phyloP scores from a whole-genome alignment of 2,329 filamentous ascomycete species.

The Fonsecaea erecta region DNA sequence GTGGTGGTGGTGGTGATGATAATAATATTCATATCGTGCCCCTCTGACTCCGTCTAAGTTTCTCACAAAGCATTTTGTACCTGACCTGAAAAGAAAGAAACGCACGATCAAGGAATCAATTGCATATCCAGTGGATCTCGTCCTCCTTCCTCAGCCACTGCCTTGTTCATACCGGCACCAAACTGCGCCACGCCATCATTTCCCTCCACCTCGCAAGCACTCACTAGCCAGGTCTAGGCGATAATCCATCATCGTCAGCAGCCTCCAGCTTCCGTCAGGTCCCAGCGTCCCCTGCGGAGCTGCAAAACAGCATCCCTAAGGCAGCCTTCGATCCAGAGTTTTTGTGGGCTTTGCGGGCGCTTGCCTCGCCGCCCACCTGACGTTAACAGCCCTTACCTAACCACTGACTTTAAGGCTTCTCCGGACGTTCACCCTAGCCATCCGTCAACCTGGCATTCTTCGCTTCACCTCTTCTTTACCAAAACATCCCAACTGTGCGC shows the following conservation, averaged over 20 bases:
- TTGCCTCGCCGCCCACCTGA: constrained; percentile 22
- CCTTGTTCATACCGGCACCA: too few relatives aligned
- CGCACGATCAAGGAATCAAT: neutral
- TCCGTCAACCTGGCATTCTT: constrained; percentile 36
- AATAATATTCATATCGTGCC: neutral
- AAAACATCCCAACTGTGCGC: constrained; percentile 31
- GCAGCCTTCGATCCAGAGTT: constrained; percentile 1
- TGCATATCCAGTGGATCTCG: constrained; percentile 12
- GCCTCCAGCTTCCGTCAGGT: constrained; percentile 15
- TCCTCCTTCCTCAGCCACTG: constrained; percentile 19
- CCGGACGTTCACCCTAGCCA: constrained; percentile 18
- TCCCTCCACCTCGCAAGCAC: neutral
- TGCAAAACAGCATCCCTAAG: constrained; percentile 8
- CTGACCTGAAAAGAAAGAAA: neutral
- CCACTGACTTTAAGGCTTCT: constrained; percentile 18
- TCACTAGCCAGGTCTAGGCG: constrained; percentile 2
- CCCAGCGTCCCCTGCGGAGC: constrained; percentile 10
- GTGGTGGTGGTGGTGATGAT: neutral
- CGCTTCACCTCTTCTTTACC: constrained; percentile 35
- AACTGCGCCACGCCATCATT: constrained; percentile 28
- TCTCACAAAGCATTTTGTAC: neutral
- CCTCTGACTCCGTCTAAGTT: neutral
- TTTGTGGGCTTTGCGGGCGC: constrained; percentile 9
- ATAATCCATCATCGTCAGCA: constrained; percentile 17
- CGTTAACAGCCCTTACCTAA: constrained; percentile 21